These are phyloP conservation scores for Leccinum incarnatum DNA, from an alignment of 768 basidiomycete genomes.

Conservation along the genomic window DNA sequence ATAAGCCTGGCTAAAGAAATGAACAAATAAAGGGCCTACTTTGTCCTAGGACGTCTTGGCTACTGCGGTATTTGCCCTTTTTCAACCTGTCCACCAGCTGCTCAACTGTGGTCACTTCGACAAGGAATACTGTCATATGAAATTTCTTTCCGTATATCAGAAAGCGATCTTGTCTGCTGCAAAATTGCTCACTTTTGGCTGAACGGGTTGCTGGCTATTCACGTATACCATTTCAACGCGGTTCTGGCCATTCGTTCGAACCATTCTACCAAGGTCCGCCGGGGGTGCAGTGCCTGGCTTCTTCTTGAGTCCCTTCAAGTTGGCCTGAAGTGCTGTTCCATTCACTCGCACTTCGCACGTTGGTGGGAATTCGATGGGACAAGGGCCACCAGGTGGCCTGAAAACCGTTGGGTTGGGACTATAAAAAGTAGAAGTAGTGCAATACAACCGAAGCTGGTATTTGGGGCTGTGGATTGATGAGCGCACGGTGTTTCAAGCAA, in stretches of 20 bases:
- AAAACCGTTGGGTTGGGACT: conserved; percentile 48
- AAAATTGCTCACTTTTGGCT: conserved; percentile 56
- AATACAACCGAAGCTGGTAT: conserved; percentile 83
- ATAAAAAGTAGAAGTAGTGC: conserved; percentile 81
- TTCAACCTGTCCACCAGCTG: conserved; percentile 68
- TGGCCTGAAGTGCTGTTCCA: conserved; percentile 60
- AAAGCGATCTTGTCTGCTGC: not conserved
- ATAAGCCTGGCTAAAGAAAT: not conserved
- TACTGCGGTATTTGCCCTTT: conserved; percentile 61
- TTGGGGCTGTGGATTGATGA: conserved; percentile 45
- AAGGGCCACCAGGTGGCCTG: conserved; percentile 49
- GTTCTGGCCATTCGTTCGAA: conserved; percentile 48
- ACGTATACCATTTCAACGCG: conserved; percentile 87
- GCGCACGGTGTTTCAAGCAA: not conserved
- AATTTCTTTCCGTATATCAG: conserved; percentile 76
- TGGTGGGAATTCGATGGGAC: conserved; percentile 87
- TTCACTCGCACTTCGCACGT: conserved; percentile 92
- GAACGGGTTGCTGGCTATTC: conserved; percentile 77
- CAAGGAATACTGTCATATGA: conserved; percentile 80
- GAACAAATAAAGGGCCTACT: conserved; percentile 46
- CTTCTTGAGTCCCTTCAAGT: conserved; percentile 91
- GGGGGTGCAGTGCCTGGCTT: conserved; percentile 94
- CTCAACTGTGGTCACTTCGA: conserved; percentile 71
- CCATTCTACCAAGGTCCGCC: conserved; percentile 54
- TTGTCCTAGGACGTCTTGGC: conserved; percentile 59